Evolutionary conservation across 768 basidiomycete species (phyloP), one percentile per base, ranked within the genome.

Genomic region (Heimioporus sp.): DNA sequence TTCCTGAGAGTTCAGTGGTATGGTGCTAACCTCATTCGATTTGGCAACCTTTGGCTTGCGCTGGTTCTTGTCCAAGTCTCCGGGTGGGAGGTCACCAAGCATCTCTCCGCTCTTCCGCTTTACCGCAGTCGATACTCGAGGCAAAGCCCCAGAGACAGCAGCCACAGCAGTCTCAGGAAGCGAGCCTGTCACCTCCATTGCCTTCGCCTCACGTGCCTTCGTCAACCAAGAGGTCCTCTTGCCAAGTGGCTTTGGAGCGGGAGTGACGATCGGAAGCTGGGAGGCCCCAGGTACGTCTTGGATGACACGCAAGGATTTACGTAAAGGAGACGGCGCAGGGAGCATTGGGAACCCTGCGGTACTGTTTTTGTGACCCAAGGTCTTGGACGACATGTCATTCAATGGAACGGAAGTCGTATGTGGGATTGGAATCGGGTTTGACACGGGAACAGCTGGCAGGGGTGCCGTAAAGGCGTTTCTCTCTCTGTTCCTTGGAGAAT

Each of bases 141-240:
- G 56, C 10, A 60, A 28, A 36, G 47, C 16, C 30, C 40, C n/a
- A 35, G 56, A 43, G 19, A 38, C 34, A n/a, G 40, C 28, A 19
- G 35, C 43, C 9, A 46, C 21, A 39, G 53, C 46, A 31, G 58
- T 46, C 19, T 52, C 44, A 24, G 65, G 48, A 28, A 66, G 58
- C 69, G 80, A 51, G 28, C 58, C 60, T 11, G 72, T 72, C 38
- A 60, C 65, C 61, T 89, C 89, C 62, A 82, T 70, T 16, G 86
- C 86, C 56, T 86, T 86, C 21, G 77, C 83, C 61, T 88, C 86
- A 34, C 88, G 76, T 13, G 85, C 90, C 60, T 87, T 89, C 68
- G 80, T 81, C 48, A 92, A 67, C 90, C 90, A 91, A 4, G 90
- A 91, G 10, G 86, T 86, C 31, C 89, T 81, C 60, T 87, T 90